Percentiles rank a stretch among this genome's conserved stretches.
Evolutionary conservation across 495 filamentous ascomycete genomes (phyloP).

Genomic region (Friedmanniomyces endolithicus): DNA sequence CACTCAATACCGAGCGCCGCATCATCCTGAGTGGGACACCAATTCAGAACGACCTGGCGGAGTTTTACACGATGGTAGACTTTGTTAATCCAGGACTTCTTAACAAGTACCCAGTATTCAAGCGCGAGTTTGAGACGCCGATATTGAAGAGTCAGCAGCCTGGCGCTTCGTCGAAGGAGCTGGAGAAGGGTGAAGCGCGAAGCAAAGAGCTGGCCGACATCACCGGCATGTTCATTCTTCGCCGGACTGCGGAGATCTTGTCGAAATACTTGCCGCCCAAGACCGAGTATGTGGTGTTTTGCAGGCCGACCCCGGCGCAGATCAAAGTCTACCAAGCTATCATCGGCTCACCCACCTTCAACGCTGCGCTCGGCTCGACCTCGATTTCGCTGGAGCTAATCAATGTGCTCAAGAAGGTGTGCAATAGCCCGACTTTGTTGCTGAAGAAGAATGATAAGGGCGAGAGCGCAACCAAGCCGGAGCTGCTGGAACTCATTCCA

Average conservation of each 20-base stretch:
- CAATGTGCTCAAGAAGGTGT: conserved; percentile 69
- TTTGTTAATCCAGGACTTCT: conserved; percentile 68
- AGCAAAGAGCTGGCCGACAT: conserved; percentile 55
- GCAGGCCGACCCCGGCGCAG: conserved; percentile 58
- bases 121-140: conserved; percentile 58
- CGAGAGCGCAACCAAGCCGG: conserved; percentile 30
- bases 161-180: conserved; percentile 49
- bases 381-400: conserved; percentile 65
- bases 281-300: conserved; percentile 67
- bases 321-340: conserved; percentile 56
- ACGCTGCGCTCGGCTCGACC: conserved; percentile 49
- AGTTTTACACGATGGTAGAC: conserved; percentile 70
- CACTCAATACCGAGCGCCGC: conserved; percentile 53
- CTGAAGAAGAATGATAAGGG: conserved; percentile 34
- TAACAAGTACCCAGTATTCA: conserved; percentile 55
- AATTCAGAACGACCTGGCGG: conserved; percentile 67
- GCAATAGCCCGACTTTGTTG: conserved; percentile 63
- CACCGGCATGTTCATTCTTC: conserved; percentile 63
- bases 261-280: conserved; percentile 64
- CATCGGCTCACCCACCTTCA: conserved; percentile 57
- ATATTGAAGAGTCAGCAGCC: conserved; percentile 65
- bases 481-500: conserved; percentile 48
- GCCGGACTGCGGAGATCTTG: conserved; percentile 62
- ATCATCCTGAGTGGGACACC: conserved; percentile 68
- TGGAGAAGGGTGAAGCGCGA: conserved; percentile 60